phyloP scores from a whole-genome alignment of 345 rosid genomes.

The Eucalyptus urophylla region DNA sequence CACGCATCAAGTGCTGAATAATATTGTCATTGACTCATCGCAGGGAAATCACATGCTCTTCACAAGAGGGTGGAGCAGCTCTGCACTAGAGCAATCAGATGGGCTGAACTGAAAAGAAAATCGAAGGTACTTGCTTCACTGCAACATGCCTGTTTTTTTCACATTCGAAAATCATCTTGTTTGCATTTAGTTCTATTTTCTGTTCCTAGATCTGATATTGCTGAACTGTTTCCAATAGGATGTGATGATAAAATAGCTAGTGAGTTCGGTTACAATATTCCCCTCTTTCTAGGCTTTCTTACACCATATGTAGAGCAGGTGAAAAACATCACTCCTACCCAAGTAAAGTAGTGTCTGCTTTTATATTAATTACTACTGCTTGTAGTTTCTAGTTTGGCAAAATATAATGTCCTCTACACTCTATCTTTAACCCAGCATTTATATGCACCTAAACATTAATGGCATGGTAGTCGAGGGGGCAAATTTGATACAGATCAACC shows the following conservation, averaged over 20 bases:
- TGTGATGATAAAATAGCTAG: not conserved
- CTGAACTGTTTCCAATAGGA: not conserved
- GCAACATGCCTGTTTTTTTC: not conserved
- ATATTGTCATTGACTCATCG: not conserved
- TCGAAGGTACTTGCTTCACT: constrained; percentile 51
- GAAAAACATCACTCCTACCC: not conserved
- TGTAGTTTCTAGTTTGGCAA: not conserved
- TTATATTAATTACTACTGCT: not conserved
- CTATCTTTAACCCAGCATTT: not conserved
- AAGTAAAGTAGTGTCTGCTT: not conserved
- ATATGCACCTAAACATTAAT: not conserved
- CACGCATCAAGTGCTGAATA: not conserved
- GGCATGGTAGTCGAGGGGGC: not conserved
- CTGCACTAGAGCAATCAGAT: constrained; percentile 86
- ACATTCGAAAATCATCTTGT: not conserved
- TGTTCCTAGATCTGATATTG: not conserved
- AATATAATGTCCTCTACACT: not conserved
- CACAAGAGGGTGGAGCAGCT: constrained; percentile 99
- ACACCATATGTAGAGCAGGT: not conserved
- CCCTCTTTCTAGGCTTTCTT: not conserved
- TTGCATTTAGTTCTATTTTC: not conserved
- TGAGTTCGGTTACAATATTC: not conserved
- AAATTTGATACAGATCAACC: not conserved
- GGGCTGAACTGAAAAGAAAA: constrained; percentile 92
- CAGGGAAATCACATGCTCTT: constrained; percentile 98